Conservation (phyloP, 169 alveolate species). For the Miamiensis avidus region DNA sequence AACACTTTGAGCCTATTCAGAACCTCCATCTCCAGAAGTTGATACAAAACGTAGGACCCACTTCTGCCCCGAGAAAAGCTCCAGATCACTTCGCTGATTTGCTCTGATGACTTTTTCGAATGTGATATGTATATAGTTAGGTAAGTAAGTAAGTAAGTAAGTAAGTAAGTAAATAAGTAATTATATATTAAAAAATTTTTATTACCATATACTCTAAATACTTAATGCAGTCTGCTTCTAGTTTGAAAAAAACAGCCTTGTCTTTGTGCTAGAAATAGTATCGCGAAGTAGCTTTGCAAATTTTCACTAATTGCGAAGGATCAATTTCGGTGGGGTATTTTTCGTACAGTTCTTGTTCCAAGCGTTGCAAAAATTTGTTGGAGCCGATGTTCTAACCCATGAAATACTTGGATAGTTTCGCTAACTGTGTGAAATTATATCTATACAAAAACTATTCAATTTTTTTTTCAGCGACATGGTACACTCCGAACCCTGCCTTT, state of each 20-base stretch:
- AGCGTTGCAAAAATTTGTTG: constrained; percentile 13
- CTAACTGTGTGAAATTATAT: constrained; percentile 10
- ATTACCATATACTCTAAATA: constrained; percentile 4
- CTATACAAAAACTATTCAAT: constrained; percentile 5
- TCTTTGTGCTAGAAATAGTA: constrained; percentile 42
- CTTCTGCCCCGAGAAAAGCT: constrained; percentile 24
- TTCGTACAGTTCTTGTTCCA: constrained; percentile 18
- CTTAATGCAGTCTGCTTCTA: constrained; percentile 29
- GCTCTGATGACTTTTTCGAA: constrained; percentile 1
- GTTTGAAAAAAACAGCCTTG: constrained; percentile 30
- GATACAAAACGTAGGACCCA: constrained; percentile 35
- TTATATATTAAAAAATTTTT: constrained; percentile 8
- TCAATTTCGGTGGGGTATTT: constrained; percentile 21
- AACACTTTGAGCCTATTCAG: constrained; percentile 1
- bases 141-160: too few species aligned
- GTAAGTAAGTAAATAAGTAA: too few species aligned
- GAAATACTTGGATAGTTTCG: constrained; percentile 26
- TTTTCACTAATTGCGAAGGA: constrained; percentile 26
- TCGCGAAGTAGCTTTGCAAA: constrained; percentile 27
- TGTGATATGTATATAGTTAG: too few species aligned
- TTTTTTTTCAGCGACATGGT: constrained; percentile 31
- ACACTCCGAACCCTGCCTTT: constrained; percentile 40
- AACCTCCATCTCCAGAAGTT: neutral
- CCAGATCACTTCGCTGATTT: constrained; percentile 31
- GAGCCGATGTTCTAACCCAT: constrained; percentile 33